phyloP scores from a whole-genome alignment of 495 filamentous ascomycete genomes.

The Penicillium cosmopolitanum region DNA sequence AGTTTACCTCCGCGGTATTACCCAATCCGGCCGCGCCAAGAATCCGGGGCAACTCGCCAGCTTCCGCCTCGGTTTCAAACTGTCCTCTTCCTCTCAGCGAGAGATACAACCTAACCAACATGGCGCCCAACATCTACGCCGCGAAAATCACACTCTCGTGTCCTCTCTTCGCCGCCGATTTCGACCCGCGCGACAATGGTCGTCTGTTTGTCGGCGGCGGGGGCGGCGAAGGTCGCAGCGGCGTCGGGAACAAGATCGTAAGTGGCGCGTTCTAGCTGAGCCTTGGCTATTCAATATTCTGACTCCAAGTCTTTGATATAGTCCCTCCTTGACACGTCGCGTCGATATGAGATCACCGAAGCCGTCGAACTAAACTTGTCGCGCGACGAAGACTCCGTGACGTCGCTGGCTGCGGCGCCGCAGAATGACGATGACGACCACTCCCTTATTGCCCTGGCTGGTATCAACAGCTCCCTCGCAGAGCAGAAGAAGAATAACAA shows the following conservation, averaged over 20 bases:
- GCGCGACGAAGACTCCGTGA: conserved; percentile 89
- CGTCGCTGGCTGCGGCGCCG: conserved; percentile 69
- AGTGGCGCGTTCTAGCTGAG: conserved; percentile 31
- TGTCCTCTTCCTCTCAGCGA: conserved; percentile 27
- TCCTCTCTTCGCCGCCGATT: conserved; percentile 88
- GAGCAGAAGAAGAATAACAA: conserved; percentile 79
- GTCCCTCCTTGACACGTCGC: conserved; percentile 70
- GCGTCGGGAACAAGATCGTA: conserved; percentile 90
- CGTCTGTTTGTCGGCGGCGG: conserved; percentile 87
- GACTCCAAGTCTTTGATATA: conserved; percentile 27
- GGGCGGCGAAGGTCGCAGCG: conserved; percentile 81
- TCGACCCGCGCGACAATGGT: conserved; percentile 76
- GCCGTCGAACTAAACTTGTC: conserved; percentile 79
- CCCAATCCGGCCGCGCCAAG: conserved; percentile 35
- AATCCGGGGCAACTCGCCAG: conserved; percentile 34
- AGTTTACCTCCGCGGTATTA: conserved; percentile 11
- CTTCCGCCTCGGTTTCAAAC: conserved; percentile 18
- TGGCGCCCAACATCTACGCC: conserved; percentile 58
- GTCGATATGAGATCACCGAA: conserved; percentile 64
- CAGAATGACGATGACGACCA: conserved; percentile 48
- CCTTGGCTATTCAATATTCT: neutral
- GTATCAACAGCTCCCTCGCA: conserved; percentile 80
- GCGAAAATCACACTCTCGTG: conserved; percentile 77
- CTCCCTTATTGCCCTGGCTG: conserved; percentile 70
- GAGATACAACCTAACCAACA: conserved; percentile 23